phyloP scores from a whole-genome alignment of 768 basidiomycete species.

The Hortiboletus campestris region DNA sequence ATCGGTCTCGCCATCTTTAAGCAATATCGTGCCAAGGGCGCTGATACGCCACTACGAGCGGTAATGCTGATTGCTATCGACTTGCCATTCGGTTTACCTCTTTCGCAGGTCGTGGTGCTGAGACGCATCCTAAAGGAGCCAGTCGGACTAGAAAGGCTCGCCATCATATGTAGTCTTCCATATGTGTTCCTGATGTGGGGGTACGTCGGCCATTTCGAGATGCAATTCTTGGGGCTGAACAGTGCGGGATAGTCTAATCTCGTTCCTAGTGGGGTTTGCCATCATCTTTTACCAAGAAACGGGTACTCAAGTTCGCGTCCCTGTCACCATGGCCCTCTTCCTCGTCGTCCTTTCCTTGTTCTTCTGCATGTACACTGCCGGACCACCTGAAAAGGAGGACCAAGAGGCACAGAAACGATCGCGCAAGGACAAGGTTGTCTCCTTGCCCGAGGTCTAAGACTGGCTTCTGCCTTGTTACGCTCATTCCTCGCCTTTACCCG shows the following conservation, averaged over 20 bases:
- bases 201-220: conserved; percentile 18
- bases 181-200: conserved; percentile 41
- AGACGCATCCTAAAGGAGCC: conserved; percentile 26
- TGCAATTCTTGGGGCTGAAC: background rate
- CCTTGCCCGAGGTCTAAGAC: conserved; percentile 2
- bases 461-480: background rate
- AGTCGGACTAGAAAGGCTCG: conserved; percentile 36
- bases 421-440: background rate
- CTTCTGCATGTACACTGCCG: conserved; percentile 30
- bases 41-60: conserved; percentile 30
- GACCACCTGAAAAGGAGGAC: conserved; percentile 18
- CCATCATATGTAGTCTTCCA: conserved; percentile 41
- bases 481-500: background rate
- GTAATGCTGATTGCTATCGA: conserved; percentile 6
- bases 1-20: conserved; percentile 31
- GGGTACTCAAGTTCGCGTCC: conserved; percentile 23
- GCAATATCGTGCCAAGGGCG: conserved; percentile 33
- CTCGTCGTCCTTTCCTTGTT: conserved; percentile 23
- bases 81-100: background rate
- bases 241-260: conserved; percentile 27
- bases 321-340: conserved; percentile 25
- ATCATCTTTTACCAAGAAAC: conserved; percentile 31
- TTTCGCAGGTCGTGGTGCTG: conserved; percentile 22
- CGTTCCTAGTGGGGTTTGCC: conserved; percentile 34
- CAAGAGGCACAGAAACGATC: background rate